phyloP scores from a whole-genome alignment of 441 rosid species.

The Bruguiera hainesii region DNA sequence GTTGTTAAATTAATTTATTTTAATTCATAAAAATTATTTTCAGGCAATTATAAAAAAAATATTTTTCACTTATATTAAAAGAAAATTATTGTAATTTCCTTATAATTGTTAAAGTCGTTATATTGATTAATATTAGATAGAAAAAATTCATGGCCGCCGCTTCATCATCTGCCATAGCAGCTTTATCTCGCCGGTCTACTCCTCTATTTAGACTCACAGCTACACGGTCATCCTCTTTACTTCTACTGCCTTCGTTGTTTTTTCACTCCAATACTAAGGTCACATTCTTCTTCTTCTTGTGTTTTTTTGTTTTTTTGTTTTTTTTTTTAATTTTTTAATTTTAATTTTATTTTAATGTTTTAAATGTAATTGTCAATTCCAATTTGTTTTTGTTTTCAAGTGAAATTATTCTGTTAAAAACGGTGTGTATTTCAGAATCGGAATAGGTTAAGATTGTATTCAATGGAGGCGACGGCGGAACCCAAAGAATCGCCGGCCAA shows the following conservation, averaged over 20 bases:
- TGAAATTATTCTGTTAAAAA: too few species aligned
- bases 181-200: constrained; percentile 39
- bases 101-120: too few species aligned
- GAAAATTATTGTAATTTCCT: too few species aligned
- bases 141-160: constrained; percentile 27
- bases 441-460: constrained; percentile 36
- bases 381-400: neutral
- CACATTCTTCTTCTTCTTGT: neutral
- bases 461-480: constrained; percentile 55
- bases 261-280: constrained; percentile 19
- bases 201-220: neutral
- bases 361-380: neutral
- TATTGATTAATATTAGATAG: too few species aligned
- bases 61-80: too few species aligned
- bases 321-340: neutral
- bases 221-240: too few species aligned
- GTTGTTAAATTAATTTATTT: too few species aligned
- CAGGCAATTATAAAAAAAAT: too few species aligned
- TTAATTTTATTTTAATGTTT: neutral
- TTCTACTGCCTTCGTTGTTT: constrained; percentile 14
- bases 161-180: constrained; percentile 18
- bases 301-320: too few species aligned
- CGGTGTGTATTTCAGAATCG: constrained; percentile 32
- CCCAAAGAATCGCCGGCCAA: constrained; percentile 65
- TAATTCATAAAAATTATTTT: too few species aligned